Base-by-base conservation (phyloP, 805 yeast genomes). In the Maudiozyma turicensis region DNA sequence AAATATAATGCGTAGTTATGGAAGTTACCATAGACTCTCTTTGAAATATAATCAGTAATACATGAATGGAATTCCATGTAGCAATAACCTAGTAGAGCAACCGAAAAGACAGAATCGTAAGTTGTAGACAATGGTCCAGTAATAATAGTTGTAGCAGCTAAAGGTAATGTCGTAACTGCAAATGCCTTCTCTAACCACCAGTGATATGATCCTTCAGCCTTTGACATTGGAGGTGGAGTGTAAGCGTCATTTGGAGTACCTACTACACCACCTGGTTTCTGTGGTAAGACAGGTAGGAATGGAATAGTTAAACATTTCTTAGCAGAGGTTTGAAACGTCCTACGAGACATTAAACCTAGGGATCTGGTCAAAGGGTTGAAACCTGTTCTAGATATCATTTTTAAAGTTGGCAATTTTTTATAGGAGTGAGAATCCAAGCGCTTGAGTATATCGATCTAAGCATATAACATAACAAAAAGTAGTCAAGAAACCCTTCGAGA, bases 171-270 rank as follows among this genome's bases (percentile, higher is more conserved):
- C 9, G 82, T 79, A 14, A 83, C 65, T 3, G 95, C 75, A 35
- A 88, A 70, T 5, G 78, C 60, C 57, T 86, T 79, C 73, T 91
- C 99, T 58, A 82, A 81, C n/a, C 86, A 72, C 99, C 99, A 91
- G 72, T 90, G 98, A 65, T 80, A 76, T 28, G 95, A 85, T 44
- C 98, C 97, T 61, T 88, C 90, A 46, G 73, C 61, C 55, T 74
- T 78, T 60, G 77, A 73, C 5, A 81, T 65, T 40, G 73, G 67
- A 39, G 97, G 97, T 13, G 79, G 71, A 34, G 72, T 69, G 59
- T 75, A 84, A 13, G 98, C 89, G 53, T 93, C 98, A 67, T 91
- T 93, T 45, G 90, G 95, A 6, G 90, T 81, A n/a, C 97, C 98
- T 44, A 82, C 82, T 50, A 91, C 82, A 65, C 84, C 75, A 38